Base-by-base conservation (phyloP, 2,329 filamentous ascomycete species). In the Ceratocystiopsis brevicomis region DNA sequence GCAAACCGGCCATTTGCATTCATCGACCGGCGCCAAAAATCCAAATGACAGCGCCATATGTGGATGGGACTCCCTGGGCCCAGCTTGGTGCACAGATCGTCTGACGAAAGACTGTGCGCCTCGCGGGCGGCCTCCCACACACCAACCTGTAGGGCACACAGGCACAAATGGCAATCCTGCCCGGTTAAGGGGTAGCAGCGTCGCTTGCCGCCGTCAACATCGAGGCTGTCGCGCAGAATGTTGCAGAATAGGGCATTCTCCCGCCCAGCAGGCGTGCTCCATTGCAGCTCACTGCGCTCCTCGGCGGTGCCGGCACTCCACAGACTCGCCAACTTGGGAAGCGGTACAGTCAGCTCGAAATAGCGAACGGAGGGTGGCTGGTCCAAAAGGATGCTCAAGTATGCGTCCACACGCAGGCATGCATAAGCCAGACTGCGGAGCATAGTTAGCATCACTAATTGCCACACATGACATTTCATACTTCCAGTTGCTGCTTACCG, bases 81-180 rank as follows among this genome's bases (percentile, higher is more conserved):
- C 15, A 30, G 43, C 39, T 45, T 41, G n/a, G 30, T 36, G 9
- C 39, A 45, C 17, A 45, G 37, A 18, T 39, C 43, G 37, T 45
- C 43, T 12, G 39, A 39, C 12, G 43, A 36, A 16, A 42, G 41
- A 32, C 43, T 45, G 18, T 45, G 43, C 10, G 43, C 39, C 37
- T 42, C 43, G 39, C 36, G 36, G 4, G 43, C 43, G 1, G 43
- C 43, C n/a, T 41, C 43, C 43, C 43, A 45, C 17, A 45, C 39
- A 15, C 43, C 43, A 12, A 30, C 36, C 37, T 45, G 43, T 18
- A 45, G 37, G 17, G 43, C 43, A n/a, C 43, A 45, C 14, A 45
- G 36, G 15, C 36, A 39, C 36, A 45, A 35, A n/a, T 45, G 43
- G 39, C 19, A 38, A 30, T 45, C 43, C 9, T 35, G 15, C 36